Evolutionary conservation across 176 grass and related monocot genomes (phyloP).

Genomic region (Thalia dealbata): DNA sequence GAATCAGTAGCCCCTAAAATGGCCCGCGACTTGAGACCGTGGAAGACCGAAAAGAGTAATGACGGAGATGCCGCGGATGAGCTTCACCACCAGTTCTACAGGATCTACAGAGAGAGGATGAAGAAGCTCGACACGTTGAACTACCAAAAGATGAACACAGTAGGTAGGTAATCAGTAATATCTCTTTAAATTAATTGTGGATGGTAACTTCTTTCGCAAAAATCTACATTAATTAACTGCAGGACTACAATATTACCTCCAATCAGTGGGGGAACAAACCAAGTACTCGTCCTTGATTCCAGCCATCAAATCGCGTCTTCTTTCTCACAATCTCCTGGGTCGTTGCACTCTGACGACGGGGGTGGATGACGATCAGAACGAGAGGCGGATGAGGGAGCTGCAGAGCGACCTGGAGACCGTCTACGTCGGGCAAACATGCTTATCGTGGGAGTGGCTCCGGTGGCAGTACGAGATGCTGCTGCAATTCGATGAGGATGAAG

Average conservation of each 20-base stretch:
- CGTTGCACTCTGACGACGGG: constrained; percentile 31
- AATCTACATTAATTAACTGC: no score
- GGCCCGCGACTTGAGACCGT: constrained; percentile 73
- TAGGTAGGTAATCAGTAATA: no score
- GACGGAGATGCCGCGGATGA: constrained; percentile 81
- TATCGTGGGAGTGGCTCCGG: constrained; percentile 93
- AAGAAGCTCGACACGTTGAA: constrained; percentile 85
- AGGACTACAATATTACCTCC: constrained; percentile 51
- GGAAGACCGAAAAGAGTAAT: constrained; percentile 60
- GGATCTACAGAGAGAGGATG: constrained; percentile 91
- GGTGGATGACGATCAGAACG: constrained; percentile 36
- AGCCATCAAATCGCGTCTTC: constrained; percentile 52
- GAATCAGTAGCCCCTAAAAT: constrained; percentile 76
- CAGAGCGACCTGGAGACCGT: constrained; percentile 67
- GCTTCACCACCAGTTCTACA: constrained; percentile 91
- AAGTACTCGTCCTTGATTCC: constrained; percentile 45
- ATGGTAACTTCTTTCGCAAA: no score
- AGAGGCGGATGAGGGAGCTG: constrained; percentile 64
- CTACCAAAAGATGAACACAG: constrained; percentile 95
- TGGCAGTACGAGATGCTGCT: constrained; percentile 93
- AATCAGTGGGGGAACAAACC: constrained; percentile 39
- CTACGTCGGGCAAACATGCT: constrained; percentile 79
- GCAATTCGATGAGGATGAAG: constrained; percentile 43
- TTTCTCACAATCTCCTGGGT: constrained; percentile 49
- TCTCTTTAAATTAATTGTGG: no score